phyloP scores from a whole-genome alignment of 495 filamentous ascomycete species.

The Penicillium canariense region DNA sequence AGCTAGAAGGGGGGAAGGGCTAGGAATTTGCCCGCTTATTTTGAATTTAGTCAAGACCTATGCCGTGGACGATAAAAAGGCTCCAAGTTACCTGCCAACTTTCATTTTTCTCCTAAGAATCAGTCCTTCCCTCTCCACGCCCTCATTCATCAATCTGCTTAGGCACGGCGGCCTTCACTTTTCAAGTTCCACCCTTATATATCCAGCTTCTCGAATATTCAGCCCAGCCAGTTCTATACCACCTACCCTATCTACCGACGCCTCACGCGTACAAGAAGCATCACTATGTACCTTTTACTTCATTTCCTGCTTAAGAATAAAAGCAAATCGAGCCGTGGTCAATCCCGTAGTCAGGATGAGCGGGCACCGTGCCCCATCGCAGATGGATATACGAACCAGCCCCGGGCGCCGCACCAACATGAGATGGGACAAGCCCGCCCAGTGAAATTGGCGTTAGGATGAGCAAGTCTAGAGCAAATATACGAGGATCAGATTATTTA shows the following conservation, averaged over 20 bases:
- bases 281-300: background rate
- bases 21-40: too few relatives aligned
- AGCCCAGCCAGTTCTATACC: background rate
- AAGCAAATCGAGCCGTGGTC: background rate
- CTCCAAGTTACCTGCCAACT: too few relatives aligned
- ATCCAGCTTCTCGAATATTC: background rate
- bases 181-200: too few relatives aligned
- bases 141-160: too few relatives aligned
- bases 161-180: too few relatives aligned
- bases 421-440: background rate
- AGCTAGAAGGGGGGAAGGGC: too few relatives aligned
- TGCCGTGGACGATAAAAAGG: too few relatives aligned
- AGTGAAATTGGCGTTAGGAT: background rate
- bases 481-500: background rate
- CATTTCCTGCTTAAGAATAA: background rate
- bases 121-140: too few relatives aligned
- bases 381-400: background rate
- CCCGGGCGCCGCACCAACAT: background rate
- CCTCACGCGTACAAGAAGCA: background rate
- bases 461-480: background rate
- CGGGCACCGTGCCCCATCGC: background rate
- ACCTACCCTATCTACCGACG: too few relatives aligned
- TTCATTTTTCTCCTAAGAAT: too few relatives aligned
- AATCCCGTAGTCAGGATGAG: background rate
- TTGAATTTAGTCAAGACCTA: too few relatives aligned